Percentiles rank a stretch among this genome's conserved stretches.
phyloP scores from a whole-genome alignment of 495 filamentous ascomycete genomes.

The Penicillium cosmopolitanum region DNA sequence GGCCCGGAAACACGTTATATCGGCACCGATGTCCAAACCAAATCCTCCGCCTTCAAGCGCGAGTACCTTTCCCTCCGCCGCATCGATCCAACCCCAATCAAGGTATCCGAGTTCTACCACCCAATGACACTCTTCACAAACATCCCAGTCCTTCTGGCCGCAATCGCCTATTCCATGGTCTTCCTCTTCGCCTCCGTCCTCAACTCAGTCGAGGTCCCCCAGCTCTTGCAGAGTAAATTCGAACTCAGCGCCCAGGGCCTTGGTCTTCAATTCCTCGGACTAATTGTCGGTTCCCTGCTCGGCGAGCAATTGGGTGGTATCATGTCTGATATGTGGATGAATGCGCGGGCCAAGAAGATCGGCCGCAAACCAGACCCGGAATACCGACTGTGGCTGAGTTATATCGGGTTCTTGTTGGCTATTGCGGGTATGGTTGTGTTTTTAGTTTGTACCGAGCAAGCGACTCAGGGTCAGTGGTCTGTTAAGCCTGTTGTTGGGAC shows the following conservation, averaged over 20 bases:
- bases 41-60: conserved; percentile 40
- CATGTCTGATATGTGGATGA: conserved; percentile 59
- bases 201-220: conserved; percentile 57
- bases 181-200: conserved; percentile 55
- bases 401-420: conserved; percentile 49
- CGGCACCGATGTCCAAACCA: conserved; percentile 26
- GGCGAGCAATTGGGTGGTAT: conserved; percentile 59
- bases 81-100: conserved; percentile 54
- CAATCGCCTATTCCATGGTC: conserved; percentile 54
- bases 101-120: conserved; percentile 47
- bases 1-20: conserved; percentile 62
- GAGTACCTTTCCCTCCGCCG: conserved; percentile 49
- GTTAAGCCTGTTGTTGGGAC: conserved; percentile 55
- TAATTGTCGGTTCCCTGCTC: conserved; percentile 58
- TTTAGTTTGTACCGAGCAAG: conserved; percentile 49
- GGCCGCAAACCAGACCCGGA: conserved; percentile 42
- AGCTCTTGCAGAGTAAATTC: conserved; percentile 55
- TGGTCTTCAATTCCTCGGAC: conserved; percentile 55
- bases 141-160: conserved; percentile 50
- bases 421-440: conserved; percentile 57
- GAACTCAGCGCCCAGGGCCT: conserved; percentile 55
- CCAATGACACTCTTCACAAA: conserved; percentile 48
- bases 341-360: conserved; percentile 34
- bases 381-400: conserved; percentile 57
- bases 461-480: conserved; percentile 43